Conservation (phyloP, 495 filamentous ascomycete species). For the Lasiosphaeria miniovina region DNA sequence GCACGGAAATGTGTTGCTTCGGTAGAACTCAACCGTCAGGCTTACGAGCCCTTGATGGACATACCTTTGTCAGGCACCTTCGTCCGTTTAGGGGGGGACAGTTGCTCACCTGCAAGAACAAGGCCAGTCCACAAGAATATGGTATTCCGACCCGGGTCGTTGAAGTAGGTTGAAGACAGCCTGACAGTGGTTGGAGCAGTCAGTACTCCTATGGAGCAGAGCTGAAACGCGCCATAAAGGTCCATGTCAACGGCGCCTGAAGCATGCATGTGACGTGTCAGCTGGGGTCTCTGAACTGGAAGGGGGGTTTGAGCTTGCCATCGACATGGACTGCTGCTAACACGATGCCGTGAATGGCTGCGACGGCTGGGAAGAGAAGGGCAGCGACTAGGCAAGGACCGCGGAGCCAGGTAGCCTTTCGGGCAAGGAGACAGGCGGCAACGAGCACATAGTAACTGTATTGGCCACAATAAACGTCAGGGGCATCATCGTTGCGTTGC, state of each 20-base stretch:
- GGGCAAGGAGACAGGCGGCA: conserved; percentile 55
- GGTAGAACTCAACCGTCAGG: conserved; percentile 58
- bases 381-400: conserved; percentile 60
- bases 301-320: conserved; percentile 33
- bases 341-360: conserved; percentile 58
- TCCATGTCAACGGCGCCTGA: conserved; percentile 62
- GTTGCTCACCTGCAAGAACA: conserved; percentile 49
- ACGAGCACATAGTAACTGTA: conserved; percentile 58
- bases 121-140: conserved; percentile 61
- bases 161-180: conserved; percentile 57
- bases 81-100: no score
- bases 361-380: conserved; percentile 57
- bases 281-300: neutral
- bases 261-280: neutral
- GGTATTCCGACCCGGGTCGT: conserved; percentile 56
- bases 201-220: conserved; percentile 59
- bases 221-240: conserved; percentile 60
- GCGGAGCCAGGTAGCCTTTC: conserved; percentile 55
- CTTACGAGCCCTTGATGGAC: conserved; percentile 47
- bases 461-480: neutral
- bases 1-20: conserved; percentile 40
- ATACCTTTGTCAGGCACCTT: neutral
- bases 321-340: conserved; percentile 51
- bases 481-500: neutral
- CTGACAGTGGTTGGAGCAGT: conserved; percentile 56